Evolutionary conservation across 441 rosid genomes (phyloP), one percentile per base, ranked within the genome.

Genomic region (Biscutella auriculata): DNA sequence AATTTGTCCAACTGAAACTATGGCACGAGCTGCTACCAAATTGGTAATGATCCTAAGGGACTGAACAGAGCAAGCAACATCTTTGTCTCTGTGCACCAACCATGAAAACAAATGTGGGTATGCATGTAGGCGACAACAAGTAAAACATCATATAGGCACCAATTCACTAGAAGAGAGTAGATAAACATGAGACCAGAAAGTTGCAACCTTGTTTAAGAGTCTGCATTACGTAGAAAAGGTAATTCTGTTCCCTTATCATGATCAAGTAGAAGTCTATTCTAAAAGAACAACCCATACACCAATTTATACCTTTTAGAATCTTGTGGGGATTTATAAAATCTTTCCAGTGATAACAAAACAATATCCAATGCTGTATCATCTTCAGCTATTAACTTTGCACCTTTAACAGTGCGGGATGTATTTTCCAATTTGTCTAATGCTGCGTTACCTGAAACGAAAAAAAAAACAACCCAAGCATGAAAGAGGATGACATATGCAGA

Each of bases 351-450:
- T 17, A 81, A 69, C 69, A 93, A 62, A 68, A 89, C 40, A 64
- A 75, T 54, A 42, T 76, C 60, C 46, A 93, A 63, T 46, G 91
- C 82, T 75, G 77, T 91, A 30, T 75, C 83, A 68, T 93, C 91
- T 66, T 87, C 88, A 72, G 83, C 76, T 61, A 89, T 82, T 45
- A 65, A 40, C 61, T 82, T 74, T 64, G 99, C 99, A 53, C 99
- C 99, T 76, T 89, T 82, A 63, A 83, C 91, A 19, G 95, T 89
- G 60, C 82, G 82, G 17, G 95, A 89, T 69, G 76, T 81, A 76
- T 68, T 89, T 68, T 85, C 99, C 71, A 93, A 45, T 75, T 77
- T 77, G 76, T 85, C 95, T 66, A 89, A 57, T 56, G 71, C 50
- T 69, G 73, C 79, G 48, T 69, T 75, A 73, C 95, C 97, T 93